These are phyloP conservation scores for Microbotryum intermedium DNA, from an alignment of 1,284 basidiomycete genomes.

Conservation along the genomic window DNA sequence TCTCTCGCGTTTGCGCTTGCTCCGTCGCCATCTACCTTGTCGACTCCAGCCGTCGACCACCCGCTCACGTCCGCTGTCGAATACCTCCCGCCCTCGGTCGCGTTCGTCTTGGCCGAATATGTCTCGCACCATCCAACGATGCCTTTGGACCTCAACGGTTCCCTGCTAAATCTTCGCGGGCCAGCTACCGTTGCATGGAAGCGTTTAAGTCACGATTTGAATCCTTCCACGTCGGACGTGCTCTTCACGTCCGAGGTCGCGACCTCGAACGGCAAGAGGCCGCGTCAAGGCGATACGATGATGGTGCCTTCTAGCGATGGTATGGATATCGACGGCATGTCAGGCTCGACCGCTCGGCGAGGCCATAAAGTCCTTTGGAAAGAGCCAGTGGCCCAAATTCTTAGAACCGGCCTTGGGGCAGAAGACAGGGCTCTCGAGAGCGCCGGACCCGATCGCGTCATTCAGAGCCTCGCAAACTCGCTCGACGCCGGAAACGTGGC, in stretches of 20 bases:
- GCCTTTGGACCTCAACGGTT: background rate
- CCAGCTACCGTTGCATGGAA: conserved; percentile 1
- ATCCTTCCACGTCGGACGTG: background rate
- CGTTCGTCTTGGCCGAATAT: conserved; percentile 1
- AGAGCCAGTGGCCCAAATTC: conserved; percentile 4
- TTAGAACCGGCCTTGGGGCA: background rate
- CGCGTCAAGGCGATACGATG: background rate
- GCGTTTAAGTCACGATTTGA: conserved; percentile 7
- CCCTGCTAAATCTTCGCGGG: background rate
- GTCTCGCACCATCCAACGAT: background rate
- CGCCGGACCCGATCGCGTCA: background rate
- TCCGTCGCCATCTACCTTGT: background rate
- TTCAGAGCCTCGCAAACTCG: conserved; percentile 3
- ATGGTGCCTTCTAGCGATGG: conserved; percentile 10
- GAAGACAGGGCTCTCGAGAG: background rate
- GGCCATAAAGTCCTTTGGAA: conserved; percentile 4
- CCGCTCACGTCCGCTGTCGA: conserved; percentile 1
- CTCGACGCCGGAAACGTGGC: background rate
- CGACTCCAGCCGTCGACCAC: background rate
- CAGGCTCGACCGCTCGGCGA: background rate
- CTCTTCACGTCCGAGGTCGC: background rate
- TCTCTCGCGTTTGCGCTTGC: background rate
- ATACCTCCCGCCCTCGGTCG: background rate
- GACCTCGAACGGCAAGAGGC: conserved; percentile 7
- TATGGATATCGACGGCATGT: conserved; percentile 9